Conservation (phyloP, 805 yeast genomes). For the Yarrowia sp. region DNA sequence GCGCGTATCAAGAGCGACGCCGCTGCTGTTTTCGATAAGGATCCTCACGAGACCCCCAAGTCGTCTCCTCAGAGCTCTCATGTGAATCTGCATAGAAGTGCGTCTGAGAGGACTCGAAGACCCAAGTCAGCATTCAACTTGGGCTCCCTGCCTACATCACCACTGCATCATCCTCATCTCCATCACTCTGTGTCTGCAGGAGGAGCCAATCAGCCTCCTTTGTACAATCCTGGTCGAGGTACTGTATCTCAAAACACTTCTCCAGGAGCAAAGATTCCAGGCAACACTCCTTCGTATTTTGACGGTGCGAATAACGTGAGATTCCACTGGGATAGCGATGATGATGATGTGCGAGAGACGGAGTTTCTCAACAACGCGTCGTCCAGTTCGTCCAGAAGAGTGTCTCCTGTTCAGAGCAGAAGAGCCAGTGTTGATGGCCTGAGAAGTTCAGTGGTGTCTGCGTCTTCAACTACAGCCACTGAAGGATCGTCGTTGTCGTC, state of each 20-base stretch:
- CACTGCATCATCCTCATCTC: conserved; percentile 16
- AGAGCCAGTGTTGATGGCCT: conserved; percentile 9
- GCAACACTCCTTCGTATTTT: conserved; percentile 5
- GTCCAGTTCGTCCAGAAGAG: neutral
- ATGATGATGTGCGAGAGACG: conserved; percentile 21
- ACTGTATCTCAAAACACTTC: neutral
- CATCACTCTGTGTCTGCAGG: conserved; percentile 3
- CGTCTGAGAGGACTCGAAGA: neutral
- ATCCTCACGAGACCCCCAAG: conserved; percentile 4
- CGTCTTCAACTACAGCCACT: neutral
- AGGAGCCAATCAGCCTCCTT: neutral
- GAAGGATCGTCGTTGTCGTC: neutral
- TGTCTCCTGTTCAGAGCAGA: neutral
- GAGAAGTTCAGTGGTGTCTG: neutral
- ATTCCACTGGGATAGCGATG: conserved; percentile 25
- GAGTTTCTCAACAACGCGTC: conserved; percentile 15
- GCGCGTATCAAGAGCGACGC: conserved; percentile 13
- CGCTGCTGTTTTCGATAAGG: neutral
- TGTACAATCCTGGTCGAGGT: neutral
- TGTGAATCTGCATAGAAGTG: neutral
- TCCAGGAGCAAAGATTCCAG: neutral
- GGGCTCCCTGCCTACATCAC: conserved; percentile 12
- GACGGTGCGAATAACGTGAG: conserved; percentile 6
- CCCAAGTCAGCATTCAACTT: conserved; percentile 13
- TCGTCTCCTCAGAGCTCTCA: conserved; percentile 10